Evolutionary conservation across 768 basidiomycete genomes (phyloP), one percentile per base, ranked within the genome.

Genomic region (Hebeloma cylindrosporum): DNA sequence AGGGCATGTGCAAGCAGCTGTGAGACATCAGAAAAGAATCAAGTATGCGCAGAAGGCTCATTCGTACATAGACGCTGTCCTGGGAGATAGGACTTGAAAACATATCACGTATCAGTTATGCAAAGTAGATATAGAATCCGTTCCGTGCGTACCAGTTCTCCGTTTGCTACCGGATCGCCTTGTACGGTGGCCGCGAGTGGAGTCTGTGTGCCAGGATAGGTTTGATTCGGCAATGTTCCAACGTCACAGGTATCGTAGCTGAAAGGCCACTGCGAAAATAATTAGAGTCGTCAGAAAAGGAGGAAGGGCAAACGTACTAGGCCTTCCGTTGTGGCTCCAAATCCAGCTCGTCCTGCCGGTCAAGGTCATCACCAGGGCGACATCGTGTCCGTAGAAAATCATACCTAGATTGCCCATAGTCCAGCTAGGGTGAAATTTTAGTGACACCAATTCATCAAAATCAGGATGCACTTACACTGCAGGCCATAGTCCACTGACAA

Each of bases 221-320:
- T 78, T 63, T 94, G 93, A 62, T 91, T 91, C 7, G 78, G 69
- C 1, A 85, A 67, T 2, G 89, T 91, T 4, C 90, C 90, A 10
- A 88, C 75, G 59, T 92, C 89, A 60, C 90, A 91, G 4, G 79
- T 60, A 47, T 85, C 80, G 53, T 85, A 85, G 4, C 74, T 75
- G 57, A 82, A 85, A 20, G 83, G 84, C 81, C 82, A 84, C 79
- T 54, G 53, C 0, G 34, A 6, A 25, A 30, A 2, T 28, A 37
- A 43, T 37, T 11, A n/a, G 33, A 16, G 5, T 9, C 14, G 25
- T 29, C 2, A 5, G 32, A 40, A 0, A 17, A 4, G 8, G 18
- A 8, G 35, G 22, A 32, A 4, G 28, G 13, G 9, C 8, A 13
- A 10, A 50, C 56, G 5, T 63, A 83, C 83, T 66, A 78, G 61